Percentiles rank a stretch among this genome's conserved stretches.
Conservation (phyloP, 257 asterid genomes). For the Solanum rostratum region DNA sequence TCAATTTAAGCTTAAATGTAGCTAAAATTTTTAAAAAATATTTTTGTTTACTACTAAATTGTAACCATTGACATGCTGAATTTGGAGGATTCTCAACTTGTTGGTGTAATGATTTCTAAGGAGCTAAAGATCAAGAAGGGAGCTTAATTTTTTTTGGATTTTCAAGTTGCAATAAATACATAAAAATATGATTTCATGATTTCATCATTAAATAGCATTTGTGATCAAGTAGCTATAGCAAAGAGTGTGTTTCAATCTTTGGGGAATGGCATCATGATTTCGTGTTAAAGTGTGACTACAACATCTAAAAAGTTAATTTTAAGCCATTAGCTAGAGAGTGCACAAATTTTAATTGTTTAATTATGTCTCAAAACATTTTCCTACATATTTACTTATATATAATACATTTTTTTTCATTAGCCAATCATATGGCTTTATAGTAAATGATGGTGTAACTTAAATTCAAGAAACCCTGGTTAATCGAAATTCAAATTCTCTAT, state of each 20-base stretch:
- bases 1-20: not conserved
- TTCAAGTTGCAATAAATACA: not conserved
- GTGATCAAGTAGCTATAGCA: not conserved
- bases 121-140: not conserved
- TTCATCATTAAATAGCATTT: not conserved
- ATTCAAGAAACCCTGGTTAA: too few relatives aligned
- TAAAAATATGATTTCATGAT: not conserved
- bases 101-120: not conserved
- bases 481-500: too few relatives aligned
- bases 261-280: not conserved
- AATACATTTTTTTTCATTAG: too few relatives aligned
- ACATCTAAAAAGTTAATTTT: not conserved
- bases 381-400: too few relatives aligned
- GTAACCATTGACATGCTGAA: not conserved
- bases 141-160: not conserved
- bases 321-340: not conserved
- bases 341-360: not conserved
- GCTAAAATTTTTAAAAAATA: not conserved
- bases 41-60: not conserved
- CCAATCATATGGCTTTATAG: too few relatives aligned
- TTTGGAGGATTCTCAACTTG: not conserved
- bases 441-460: too few relatives aligned
- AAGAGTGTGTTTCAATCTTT: not conserved
- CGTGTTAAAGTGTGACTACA: not conserved
- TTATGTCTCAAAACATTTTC: not conserved